Percentiles rank a stretch among this genome's conserved stretches.
Evolutionary conservation across 768 basidiomycete genomes (phyloP).

Genomic region (Auriculariales sp.): DNA sequence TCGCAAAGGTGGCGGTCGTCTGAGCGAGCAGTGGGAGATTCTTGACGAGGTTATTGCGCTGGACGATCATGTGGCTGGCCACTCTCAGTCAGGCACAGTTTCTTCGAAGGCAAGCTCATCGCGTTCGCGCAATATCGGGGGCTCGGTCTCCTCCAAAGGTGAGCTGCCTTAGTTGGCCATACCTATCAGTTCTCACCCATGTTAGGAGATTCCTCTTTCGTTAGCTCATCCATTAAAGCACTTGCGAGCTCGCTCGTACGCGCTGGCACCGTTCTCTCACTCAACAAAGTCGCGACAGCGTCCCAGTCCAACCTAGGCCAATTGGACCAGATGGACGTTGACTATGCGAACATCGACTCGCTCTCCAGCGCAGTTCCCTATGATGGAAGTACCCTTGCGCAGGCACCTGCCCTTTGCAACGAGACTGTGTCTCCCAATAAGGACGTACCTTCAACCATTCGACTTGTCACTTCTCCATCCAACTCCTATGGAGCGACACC

Average conservation of each 20-base stretch:
- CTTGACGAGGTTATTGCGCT: conserved; percentile 60
- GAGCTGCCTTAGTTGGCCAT: conserved; percentile 16
- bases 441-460: conserved; percentile 24
- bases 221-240: conserved; percentile 60
- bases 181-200: not conserved
- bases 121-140: too few relatives aligned
- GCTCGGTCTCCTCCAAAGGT: conserved; percentile 56
- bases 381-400: not conserved
- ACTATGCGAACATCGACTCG: conserved; percentile 16
- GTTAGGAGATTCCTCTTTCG: conserved; percentile 9
- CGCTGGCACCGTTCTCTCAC: conserved; percentile 14
- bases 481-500: conserved; percentile 28
- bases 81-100: not conserved
- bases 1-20: conserved; percentile 25
- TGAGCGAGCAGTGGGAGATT: conserved; percentile 74
- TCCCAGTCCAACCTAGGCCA: not conserved
- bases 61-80: conserved; percentile 27
- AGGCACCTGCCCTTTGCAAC: conserved; percentile 33
- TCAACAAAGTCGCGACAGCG: conserved; percentile 1
- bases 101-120: too few relatives aligned
- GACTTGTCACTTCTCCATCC: conserved; percentile 21
- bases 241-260: conserved; percentile 66
- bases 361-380: conserved; percentile 11
- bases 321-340: not conserved
- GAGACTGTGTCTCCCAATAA: conserved; percentile 32